Percentiles rank a stretch among this genome's conserved stretches.
phyloP scores from a whole-genome alignment of 75 land plant species.

The Cupressus sempervirens region DNA sequence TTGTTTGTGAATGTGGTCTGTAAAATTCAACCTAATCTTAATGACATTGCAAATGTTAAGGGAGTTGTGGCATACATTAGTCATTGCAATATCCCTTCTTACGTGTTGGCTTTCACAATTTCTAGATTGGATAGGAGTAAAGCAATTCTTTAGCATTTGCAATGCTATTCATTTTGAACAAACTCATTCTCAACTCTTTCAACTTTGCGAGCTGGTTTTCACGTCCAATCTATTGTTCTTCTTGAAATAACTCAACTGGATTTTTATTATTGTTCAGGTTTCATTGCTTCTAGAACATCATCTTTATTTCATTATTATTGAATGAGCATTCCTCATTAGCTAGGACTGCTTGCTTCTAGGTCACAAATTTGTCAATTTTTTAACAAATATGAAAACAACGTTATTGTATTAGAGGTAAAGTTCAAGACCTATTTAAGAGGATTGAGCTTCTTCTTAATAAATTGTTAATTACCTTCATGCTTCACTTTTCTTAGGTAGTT shows the following conservation, averaged over 20 bases:
- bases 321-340: too few species aligned
- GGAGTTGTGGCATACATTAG: slow-evolving; percentile 88
- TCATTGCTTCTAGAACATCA: neutral
- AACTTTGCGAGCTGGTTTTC: neutral
- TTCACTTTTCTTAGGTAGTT: too few species aligned
- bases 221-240: neutral
- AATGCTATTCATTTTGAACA: neutral
- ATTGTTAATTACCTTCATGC: too few species aligned
- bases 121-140: too few species aligned
- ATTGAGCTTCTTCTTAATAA: too few species aligned
- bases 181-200: neutral
- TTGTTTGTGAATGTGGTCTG: neutral
- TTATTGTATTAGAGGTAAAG: too few species aligned
- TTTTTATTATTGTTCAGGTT: neutral
- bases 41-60: slow-evolving; percentile 88
- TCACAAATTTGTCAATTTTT: too few species aligned
- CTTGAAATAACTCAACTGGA: neutral
- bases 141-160: neutral
- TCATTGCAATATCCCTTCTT: slow-evolving; percentile 87
- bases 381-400: too few species aligned
- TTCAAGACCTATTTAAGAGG: too few species aligned
- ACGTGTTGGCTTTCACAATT: slow-evolving; percentile 67
- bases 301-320: neutral
- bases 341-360: too few species aligned
- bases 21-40: slow-evolving; percentile 27